Evolutionary conservation across 208 protist species (phyloP).

Genomic region (Naegleria lovaniensis): DNA sequence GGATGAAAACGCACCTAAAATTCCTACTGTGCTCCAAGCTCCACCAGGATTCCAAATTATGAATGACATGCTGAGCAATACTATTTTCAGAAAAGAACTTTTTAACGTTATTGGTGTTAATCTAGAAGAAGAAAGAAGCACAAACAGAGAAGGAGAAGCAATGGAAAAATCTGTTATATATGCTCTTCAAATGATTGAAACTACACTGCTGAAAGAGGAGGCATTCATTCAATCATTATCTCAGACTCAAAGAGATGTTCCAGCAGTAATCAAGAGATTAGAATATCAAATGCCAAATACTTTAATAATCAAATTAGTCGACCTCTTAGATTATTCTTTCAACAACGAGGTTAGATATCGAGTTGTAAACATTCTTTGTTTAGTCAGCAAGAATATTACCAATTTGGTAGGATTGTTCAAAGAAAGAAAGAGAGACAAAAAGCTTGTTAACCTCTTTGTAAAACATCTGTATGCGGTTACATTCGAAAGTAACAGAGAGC

Average conservation of each 20-base stretch:
- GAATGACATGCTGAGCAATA: neutral
- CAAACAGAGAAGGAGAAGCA: neutral
- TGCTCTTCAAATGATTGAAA: neutral
- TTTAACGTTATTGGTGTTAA: neutral
- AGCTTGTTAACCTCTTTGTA: neutral
- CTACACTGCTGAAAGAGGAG: neutral
- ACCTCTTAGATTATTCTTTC: neutral
- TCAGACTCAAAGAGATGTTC: neutral
- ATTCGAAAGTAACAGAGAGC: neutral
- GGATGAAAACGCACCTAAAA: neutral
- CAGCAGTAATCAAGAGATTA: neutral
- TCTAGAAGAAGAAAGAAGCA: neutral
- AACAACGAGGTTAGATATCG: neutral
- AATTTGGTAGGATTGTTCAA: neutral
- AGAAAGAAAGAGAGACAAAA: neutral
- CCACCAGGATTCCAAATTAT: neutral
- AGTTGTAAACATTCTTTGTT: neutral
- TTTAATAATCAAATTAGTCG: neutral
- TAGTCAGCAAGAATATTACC: neutral
- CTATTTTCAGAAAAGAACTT: neutral
- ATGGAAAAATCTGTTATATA: neutral
- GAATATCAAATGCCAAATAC: neutral
- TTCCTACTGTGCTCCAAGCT: neutral
- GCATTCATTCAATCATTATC: neutral
- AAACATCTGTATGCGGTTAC: neutral